Evolutionary conservation across 331 rosid species (phyloP), one percentile per base, ranked within the genome.

Genomic region (Cydonia oblonga): DNA sequence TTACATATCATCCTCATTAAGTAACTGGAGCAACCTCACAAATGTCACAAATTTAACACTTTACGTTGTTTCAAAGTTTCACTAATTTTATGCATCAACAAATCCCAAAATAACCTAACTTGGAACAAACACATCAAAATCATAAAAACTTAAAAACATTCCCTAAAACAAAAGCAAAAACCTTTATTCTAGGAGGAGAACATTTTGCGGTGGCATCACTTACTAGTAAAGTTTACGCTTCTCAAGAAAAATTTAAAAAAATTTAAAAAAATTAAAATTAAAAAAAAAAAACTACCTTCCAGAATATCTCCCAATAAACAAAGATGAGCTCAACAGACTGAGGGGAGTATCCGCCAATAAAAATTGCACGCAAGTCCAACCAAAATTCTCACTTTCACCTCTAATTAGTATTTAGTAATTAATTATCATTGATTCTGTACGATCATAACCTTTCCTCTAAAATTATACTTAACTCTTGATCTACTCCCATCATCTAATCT

Each of bases 161-260:
- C 75, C 40, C 38, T 35, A 35, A 19, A 23, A 13, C 49, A 13
- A 6, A 33, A 46, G 64, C 58, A 16, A 42, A 66, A 46, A 13
- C 25, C 23, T 49, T 49, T 49, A 33, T 33, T 32, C 71, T 24
- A 5, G 26, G 64, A 64, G 59, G 58, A 66, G 42, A 38, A 38
- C 64, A 66, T 67, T 24, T 30, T 69, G 83, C 53, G 73, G 16
- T 32, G 75, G 83, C 76, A 81, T 76, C 53, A 57, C 85, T 77
- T 84, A 26, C 44, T n/a, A 18, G 7, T 40, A 20, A 79, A 78
- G 82, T 30, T 18, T 73, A 7, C 10, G 12, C 56, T 11, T 28
- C 40, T 29, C 25, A 2, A 28, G 32, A 28, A 61, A 60, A 7
- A 1, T 9, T 35, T 6, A 7, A 0, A 7, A 1, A 5, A 46